Conservation (phyloP, 495 filamentous ascomycete genomes). For the Neurospora sp. region DNA sequence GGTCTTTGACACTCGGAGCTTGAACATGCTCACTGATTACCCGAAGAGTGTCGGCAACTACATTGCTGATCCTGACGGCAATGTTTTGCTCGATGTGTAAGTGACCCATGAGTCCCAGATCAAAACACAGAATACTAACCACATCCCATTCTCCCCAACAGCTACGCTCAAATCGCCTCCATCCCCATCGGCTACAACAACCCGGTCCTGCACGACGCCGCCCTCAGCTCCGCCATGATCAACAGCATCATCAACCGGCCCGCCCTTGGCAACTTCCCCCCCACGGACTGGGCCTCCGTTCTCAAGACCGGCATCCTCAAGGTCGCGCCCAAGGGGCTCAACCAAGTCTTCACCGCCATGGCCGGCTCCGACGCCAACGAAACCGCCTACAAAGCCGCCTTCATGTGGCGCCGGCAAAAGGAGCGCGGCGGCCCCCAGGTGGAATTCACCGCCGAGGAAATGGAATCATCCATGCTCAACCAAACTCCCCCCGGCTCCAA, state of each 20-base stretch:
- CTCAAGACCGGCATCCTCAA: conserved; percentile 80
- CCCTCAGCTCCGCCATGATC: conserved; percentile 68
- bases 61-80: conserved; percentile 85
- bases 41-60: conserved; percentile 60
- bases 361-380: conserved; percentile 97
- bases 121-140: background rate
- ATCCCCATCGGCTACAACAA: conserved; percentile 98
- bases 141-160: conserved; percentile 15
- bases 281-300: conserved; percentile 76
- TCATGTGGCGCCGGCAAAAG: conserved; percentile 89
- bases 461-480: conserved; percentile 74
- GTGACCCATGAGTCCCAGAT: conserved; percentile 17
- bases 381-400: conserved; percentile 97
- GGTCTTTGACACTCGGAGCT: conserved; percentile 86
- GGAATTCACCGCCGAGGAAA: conserved; percentile 78
- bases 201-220: conserved; percentile 60
- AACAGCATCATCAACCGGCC: conserved; percentile 84
- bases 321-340: conserved; percentile 80
- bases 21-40: conserved; percentile 91
- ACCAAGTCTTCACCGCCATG: conserved; percentile 96
- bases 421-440: conserved; percentile 75
- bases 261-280: conserved; percentile 93
- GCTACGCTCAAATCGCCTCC: conserved; percentile 91
- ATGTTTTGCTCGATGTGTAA: conserved; percentile 69
- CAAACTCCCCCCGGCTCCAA: conserved; percentile 70